Evolutionary conservation across 371 early-diverging fungal genomes (phyloP), one percentile per base, ranked within the genome.

Genomic region (Mucor indicus): DNA sequence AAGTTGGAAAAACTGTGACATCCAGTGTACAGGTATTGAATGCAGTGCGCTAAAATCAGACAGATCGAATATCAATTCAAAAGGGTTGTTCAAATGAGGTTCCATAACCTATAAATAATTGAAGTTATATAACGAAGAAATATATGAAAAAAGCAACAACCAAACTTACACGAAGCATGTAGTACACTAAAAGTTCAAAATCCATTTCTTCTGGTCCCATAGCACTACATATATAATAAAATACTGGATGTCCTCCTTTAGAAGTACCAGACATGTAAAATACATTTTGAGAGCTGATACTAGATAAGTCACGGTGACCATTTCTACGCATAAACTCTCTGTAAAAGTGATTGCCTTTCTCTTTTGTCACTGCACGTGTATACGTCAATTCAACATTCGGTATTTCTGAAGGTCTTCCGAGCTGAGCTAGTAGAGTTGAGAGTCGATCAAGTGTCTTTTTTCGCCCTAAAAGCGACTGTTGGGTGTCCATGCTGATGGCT

Each of bases 261-360:
- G 91, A 90, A 15, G 75, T 53, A 4, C 91, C 91, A 9, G 86
- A 88, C 33, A 87, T 83, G 48, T 89, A 95, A 49, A 93, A 78
- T 5, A 86, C 67, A 29, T 81, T 72, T 53, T 77, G 77, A 24
- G 85, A 67, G 41, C 74, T 79, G 24, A 89, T 76, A 6, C 70
- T 47, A 16, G 86, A 83, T 1, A 79, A 62, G 55, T 72, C 84
- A 30, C 86, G 77, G 33, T 79, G 74, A 12, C 76, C 70, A 54
- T 87, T 84, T 54, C 90, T 77, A 25, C 73, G 77, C 77, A 93
- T 85, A 52, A 93, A 90, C 46, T 91, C 93, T 40, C 74, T 72
- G 50, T 83, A 87, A 37, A 77, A 64, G 27, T 85, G 84, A 22
- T 68, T 74, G 25, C 64, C 68, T 13, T 72, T 69, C 29, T 66